These are phyloP conservation scores for Salvia hispanica DNA, from an alignment of 257 asterid species.

Conservation along the genomic window DNA sequence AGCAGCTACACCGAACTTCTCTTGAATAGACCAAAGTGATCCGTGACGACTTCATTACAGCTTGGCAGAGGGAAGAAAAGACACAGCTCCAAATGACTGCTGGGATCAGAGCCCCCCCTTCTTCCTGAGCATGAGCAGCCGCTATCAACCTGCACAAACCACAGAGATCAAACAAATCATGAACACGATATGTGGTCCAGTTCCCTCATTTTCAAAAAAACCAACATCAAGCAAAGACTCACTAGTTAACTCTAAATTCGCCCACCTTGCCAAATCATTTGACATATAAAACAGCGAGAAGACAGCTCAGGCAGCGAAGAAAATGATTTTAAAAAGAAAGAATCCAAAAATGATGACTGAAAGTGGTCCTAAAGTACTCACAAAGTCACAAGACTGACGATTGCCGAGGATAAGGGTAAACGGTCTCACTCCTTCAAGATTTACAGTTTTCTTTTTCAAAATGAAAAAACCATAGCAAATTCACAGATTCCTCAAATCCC, in stretches of 20 bases:
- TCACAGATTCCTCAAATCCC: constrained; percentile 27
- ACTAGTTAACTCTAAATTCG: neutral
- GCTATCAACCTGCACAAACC: constrained; percentile 18
- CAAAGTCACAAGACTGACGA: constrained; percentile 30
- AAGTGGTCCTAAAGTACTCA: constrained; percentile 52
- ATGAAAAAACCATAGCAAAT: neutral
- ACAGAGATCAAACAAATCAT: constrained; percentile 8
- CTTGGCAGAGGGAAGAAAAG: constrained; percentile 4
- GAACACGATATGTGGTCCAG: neutral
- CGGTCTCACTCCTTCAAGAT: constrained; percentile 33
- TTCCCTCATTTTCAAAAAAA: constrained; percentile 1
- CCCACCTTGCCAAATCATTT: neutral
- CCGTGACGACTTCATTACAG: neutral
- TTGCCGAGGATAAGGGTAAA: constrained; percentile 47
- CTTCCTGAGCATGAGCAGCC: neutral
- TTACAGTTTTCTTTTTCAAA: neutral
- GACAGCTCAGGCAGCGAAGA: constrained; percentile 32
- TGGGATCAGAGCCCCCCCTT: constrained; percentile 17
- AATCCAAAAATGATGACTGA: constrained; percentile 23
- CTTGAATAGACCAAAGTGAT: neutral
- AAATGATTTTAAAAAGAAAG: constrained; percentile 18
- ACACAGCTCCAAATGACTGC: neutral
- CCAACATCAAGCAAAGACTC: constrained; percentile 1
- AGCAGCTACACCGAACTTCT: neutral
- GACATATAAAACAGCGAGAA: constrained; percentile 22